Evolutionary conservation across 495 filamentous ascomycete species (phyloP).

Genomic region (Platismatia glauca): DNA sequence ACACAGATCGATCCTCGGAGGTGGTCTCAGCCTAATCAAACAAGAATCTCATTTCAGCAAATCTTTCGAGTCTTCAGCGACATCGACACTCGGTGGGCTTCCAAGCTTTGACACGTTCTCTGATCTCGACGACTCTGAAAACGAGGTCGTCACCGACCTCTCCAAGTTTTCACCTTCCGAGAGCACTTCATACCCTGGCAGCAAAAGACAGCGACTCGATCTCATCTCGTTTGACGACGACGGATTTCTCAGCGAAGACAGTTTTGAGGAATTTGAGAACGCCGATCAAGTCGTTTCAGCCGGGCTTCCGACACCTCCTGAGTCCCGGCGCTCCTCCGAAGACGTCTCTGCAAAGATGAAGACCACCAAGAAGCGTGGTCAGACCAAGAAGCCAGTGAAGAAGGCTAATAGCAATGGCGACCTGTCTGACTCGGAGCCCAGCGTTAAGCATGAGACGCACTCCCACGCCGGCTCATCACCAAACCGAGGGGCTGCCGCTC

Average conservation of each 20-base stretch:
- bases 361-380: constrained; percentile 28
- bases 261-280: constrained; percentile 69
- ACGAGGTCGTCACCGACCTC: constrained; percentile 73
- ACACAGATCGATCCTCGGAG: constrained; percentile 60
- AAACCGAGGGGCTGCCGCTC: constrained; percentile 29
- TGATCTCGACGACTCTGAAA: constrained; percentile 89
- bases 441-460: constrained; percentile 20
- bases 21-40: constrained; percentile 51
- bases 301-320: constrained; percentile 38
- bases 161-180: constrained; percentile 58
- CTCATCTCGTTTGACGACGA: constrained; percentile 64
- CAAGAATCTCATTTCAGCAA: constrained; percentile 37
- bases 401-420: constrained; percentile 18
- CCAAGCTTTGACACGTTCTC: constrained; percentile 77
- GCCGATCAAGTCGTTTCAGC: constrained; percentile 47
- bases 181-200: constrained; percentile 55
- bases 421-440: constrained; percentile 28
- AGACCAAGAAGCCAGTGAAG: constrained; percentile 23
- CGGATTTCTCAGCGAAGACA: constrained; percentile 63
- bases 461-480: constrained; percentile 21
- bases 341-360: constrained; percentile 36
- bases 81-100: constrained; percentile 50
- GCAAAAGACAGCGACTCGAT: constrained; percentile 69
- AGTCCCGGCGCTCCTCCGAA: constrained; percentile 28
- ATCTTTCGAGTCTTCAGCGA: constrained; percentile 35